phyloP scores from a whole-genome alignment of 1,284 basidiomycete genomes.

The Peniophora sp. region DNA sequence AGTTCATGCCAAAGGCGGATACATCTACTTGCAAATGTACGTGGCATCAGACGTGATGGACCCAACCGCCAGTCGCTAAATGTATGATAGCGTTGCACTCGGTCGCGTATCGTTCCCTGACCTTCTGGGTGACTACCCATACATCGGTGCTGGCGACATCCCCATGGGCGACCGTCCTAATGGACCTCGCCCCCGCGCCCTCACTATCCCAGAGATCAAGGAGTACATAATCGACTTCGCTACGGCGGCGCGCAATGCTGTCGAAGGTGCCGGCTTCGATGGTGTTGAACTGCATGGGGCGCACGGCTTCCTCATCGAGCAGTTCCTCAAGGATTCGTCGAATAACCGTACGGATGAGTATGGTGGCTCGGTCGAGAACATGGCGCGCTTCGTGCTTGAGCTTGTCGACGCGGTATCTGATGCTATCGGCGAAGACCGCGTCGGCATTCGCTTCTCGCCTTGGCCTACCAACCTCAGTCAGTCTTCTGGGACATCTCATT shows the following conservation, averaged over 20 bases:
- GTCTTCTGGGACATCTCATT: background rate
- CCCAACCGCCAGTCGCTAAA: too few relatives aligned
- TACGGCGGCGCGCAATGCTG: conserved; percentile 20
- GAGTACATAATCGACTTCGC: conserved; percentile 20
- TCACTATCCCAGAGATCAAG: conserved; percentile 19
- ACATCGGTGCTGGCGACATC: conserved; percentile 28
- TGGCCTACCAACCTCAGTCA: conserved; percentile 23
- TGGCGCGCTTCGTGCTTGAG: conserved; percentile 31
- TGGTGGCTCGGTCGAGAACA: conserved; percentile 37
- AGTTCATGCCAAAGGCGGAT: conserved; percentile 19
- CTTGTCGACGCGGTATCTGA: conserved; percentile 21
- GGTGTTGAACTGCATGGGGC: conserved; percentile 19
- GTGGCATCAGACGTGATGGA: too few relatives aligned
- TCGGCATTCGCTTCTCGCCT: conserved; percentile 42
- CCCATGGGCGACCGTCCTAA: conserved; percentile 26
- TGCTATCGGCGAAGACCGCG: conserved; percentile 17
- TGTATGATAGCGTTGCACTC: conserved; percentile 38
- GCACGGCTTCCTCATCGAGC: conserved; percentile 18
- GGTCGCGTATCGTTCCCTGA: conserved; percentile 29
- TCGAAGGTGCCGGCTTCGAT: conserved; percentile 22
- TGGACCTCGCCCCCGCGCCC: conserved; percentile 15
- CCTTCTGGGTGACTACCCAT: conserved; percentile 23
- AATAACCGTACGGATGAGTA: conserved; percentile 42
- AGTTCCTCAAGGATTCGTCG: conserved; percentile 16
- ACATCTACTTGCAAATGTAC: conserved; percentile 44